phyloP scores from a whole-genome alignment of 352 stramenopile genomes.

The Globisporangium cystogenes region DNA sequence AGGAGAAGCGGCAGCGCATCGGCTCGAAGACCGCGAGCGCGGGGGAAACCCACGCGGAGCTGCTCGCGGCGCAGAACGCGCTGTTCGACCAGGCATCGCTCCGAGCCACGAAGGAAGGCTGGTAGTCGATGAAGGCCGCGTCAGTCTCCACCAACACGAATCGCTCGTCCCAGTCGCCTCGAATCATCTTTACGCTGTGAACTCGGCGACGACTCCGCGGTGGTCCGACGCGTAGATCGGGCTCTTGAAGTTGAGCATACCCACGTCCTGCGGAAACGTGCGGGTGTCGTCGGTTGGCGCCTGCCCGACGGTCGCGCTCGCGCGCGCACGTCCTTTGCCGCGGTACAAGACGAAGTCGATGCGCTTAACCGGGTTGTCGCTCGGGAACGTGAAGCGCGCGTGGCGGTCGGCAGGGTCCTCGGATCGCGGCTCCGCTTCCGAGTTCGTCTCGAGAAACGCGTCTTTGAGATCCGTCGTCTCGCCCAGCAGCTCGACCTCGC shows the following conservation, averaged over 20 bases:
- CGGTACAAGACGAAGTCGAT: conserved; percentile 84
- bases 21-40: no score
- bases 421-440: conserved; percentile 57
- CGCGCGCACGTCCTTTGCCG: conserved; percentile 50
- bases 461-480: conserved; percentile 69
- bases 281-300: conserved; percentile 62
- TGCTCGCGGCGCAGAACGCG: conserved; percentile 65
- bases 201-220: conserved; percentile 71
- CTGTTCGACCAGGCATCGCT: conserved; percentile 65
- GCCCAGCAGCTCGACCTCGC: conserved; percentile 40
- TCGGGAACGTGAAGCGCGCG: conserved; percentile 81
- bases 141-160: background rate
- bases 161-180: background rate
- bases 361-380: conserved; percentile 78
- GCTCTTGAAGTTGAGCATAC: conserved; percentile 74
- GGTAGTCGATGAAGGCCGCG: conserved; percentile 15
- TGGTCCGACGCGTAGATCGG: conserved; percentile 85
- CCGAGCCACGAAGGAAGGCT: conserved; percentile 57
- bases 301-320: conserved; percentile 76
- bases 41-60: conserved; percentile 41
- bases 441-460: conserved; percentile 61
- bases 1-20: no score
- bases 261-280: conserved; percentile 45
- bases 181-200: conserved; percentile 11
- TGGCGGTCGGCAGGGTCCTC: conserved; percentile 30